Percentiles rank a stretch among this genome's conserved stretches.
Conservation (phyloP, 2,329 filamentous ascomycete genomes). For the Fusarium anthophilum region DNA sequence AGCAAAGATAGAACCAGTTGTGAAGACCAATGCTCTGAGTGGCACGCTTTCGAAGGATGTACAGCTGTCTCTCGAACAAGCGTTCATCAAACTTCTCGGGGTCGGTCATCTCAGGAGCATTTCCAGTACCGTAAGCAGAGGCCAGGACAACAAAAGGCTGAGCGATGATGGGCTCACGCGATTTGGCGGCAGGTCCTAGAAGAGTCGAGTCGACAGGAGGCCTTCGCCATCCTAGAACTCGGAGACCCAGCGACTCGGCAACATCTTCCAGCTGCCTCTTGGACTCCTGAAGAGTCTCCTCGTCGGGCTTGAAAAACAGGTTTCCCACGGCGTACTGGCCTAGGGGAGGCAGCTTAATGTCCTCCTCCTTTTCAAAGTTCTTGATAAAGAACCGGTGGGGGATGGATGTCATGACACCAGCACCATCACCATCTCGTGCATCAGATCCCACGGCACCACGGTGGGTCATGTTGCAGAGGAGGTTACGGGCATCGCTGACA, state of each 20-base stretch:
- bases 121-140: conserved; percentile 84
- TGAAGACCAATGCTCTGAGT: conserved; percentile 94
- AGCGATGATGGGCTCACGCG: conserved; percentile 92
- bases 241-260: conserved; percentile 85
- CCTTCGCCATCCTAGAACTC: conserved; percentile 95
- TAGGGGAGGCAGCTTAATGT: conserved; percentile 83
- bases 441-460: conserved; percentile 97
- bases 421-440: conserved; percentile 96
- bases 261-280: conserved; percentile 94
- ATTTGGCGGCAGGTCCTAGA: conserved; percentile 90
- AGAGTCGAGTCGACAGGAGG: conserved; percentile 93
- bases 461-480: conserved; percentile 99
- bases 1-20: conserved; percentile 99
- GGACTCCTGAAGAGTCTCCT: conserved; percentile 88
- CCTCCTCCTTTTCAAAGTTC: conserved; percentile 93
- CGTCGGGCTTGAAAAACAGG: conserved; percentile 97
- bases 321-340: conserved; percentile 98
- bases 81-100: conserved; percentile 83
- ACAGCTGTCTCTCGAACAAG: conserved; percentile 92
- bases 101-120: conserved; percentile 81
- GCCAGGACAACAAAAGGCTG: conserved; percentile 94
- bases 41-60: conserved; percentile 91
- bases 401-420: conserved; percentile 99
- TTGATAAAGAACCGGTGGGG: conserved; percentile 99
- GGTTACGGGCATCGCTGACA: conserved; percentile 93